Percentiles rank a stretch among this genome's conserved stretches.
These are phyloP conservation scores for Lobosporangium transversale DNA, from an alignment of 192 early-diverging fungal genomes.

Conservation along the genomic window DNA sequence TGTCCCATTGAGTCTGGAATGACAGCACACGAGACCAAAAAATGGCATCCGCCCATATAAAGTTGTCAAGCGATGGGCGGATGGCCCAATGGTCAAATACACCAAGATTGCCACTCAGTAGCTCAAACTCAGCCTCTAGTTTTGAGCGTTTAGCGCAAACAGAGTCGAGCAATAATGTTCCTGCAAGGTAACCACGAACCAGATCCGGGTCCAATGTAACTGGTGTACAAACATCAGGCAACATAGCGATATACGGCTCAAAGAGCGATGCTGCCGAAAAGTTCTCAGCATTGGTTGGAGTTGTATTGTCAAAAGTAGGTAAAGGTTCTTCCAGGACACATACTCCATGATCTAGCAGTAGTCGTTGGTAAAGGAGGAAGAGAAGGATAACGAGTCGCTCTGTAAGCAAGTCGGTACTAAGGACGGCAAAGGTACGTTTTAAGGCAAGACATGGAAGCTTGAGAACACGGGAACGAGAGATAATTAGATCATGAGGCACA, in stretches of 20 bases:
- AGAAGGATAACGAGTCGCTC: conserved; percentile 53
- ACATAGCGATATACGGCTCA: conserved; percentile 63
- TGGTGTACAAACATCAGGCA: conserved; percentile 62
- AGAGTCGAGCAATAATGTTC: conserved; percentile 63
- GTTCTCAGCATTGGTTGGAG: not conserved
- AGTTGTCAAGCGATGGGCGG: conserved; percentile 28
- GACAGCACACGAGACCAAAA: conserved; percentile 78
- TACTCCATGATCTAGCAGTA: conserved; percentile 2
- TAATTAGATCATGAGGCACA: conserved; percentile 13
- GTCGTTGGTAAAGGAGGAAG: conserved; percentile 55
- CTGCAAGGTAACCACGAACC: conserved; percentile 54
- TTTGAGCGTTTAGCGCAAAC: conserved; percentile 59
- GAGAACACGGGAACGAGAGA: conserved; percentile 16
- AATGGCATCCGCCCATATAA: conserved; percentile 72
- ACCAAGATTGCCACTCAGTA: conserved; percentile 36
- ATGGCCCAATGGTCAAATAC: conserved; percentile 58
- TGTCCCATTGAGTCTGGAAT: conserved; percentile 53
- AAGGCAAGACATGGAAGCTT: not conserved
- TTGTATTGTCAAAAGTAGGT: not conserved
- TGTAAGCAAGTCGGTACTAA: conserved; percentile 11
- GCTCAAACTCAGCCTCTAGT: conserved; percentile 59
- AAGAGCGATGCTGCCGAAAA: conserved; percentile 27
- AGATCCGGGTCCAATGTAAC: conserved; percentile 42
- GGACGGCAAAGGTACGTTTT: conserved; percentile 1
- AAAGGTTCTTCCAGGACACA: not conserved